phyloP scores from a whole-genome alignment of 805 yeast genomes.

The Ogataea wickerhamii region DNA sequence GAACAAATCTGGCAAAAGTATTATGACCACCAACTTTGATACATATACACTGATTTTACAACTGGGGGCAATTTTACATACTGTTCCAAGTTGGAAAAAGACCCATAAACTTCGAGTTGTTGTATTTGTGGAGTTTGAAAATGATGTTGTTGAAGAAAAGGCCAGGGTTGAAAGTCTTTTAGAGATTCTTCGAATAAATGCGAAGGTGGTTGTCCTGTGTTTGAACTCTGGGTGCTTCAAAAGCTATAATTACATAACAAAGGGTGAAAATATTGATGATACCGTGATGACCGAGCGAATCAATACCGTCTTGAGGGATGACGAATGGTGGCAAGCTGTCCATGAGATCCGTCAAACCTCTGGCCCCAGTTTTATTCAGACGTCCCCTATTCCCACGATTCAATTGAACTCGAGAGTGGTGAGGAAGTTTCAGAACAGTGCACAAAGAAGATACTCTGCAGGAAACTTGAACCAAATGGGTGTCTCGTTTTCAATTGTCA shows the following conservation, averaged over 20 bases:
- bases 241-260: constrained; percentile 71
- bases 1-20: constrained; percentile 55
- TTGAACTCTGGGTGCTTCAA: constrained; percentile 52
- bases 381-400: constrained; percentile 14
- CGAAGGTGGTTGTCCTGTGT: constrained; percentile 72
- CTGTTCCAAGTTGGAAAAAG: constrained; percentile 90
- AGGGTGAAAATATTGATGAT: constrained; percentile 49
- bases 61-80: constrained; percentile 85
- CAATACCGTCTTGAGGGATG: constrained; percentile 48
- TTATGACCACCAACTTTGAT: constrained; percentile 86
- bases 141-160: constrained; percentile 69
- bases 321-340: constrained; percentile 84
- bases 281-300: constrained; percentile 40
- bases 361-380: not conserved
- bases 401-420: constrained; percentile 25
- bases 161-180: constrained; percentile 59
- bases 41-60: constrained; percentile 93
- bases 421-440: constrained; percentile 28
- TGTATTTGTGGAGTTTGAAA: constrained; percentile 78
- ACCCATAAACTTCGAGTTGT: constrained; percentile 75
- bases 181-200: constrained; percentile 77
- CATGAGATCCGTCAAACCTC: constrained; percentile 46
- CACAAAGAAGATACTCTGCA: constrained; percentile 45
- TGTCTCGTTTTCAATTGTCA: constrained; percentile 72
- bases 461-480: constrained; percentile 75